These are phyloP conservation scores for Thelonectria discophora DNA, from an alignment of 2,329 filamentous ascomycete species.

Conservation along the genomic window DNA sequence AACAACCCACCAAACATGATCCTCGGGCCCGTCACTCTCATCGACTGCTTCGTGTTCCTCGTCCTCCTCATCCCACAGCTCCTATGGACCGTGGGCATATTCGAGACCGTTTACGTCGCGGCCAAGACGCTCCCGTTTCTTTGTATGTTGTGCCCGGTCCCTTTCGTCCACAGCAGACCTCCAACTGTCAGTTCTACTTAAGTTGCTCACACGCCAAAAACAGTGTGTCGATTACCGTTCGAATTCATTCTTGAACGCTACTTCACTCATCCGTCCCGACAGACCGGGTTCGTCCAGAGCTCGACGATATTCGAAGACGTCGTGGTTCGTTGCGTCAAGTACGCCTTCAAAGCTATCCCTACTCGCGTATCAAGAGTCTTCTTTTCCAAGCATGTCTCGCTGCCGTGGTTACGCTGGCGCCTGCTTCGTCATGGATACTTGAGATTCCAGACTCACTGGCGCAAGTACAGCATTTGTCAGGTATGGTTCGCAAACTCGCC, in stretches of 20 bases:
- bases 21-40: conserved; percentile 75
- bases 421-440: conserved; percentile 77
- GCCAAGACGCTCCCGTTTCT: conserved; percentile 75
- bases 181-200: neutral
- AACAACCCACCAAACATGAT: conserved; percentile 67
- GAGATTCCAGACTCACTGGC: conserved; percentile 70
- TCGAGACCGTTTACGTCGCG: conserved; percentile 65
- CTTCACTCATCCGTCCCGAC: conserved; percentile 37
- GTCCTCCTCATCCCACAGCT: conserved; percentile 76
- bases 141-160: conserved; percentile 57
- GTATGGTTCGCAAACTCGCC: conserved; percentile 32
- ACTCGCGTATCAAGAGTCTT: conserved; percentile 76
- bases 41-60: conserved; percentile 80
- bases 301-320: conserved; percentile 81
- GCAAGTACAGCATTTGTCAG: conserved; percentile 52
- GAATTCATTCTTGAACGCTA: conserved; percentile 46
- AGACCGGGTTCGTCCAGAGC: conserved; percentile 71
- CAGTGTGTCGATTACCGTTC: conserved; percentile 44
- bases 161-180: neutral
- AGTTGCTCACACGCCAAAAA: conserved; percentile 25
- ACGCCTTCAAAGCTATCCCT: conserved; percentile 78
- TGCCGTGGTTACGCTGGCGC: conserved; percentile 79
- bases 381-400: conserved; percentile 76
- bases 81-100: conserved; percentile 71
- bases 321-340: conserved; percentile 79